Conservation (phyloP, 2,329 filamentous ascomycete species). For the Ascochyta viciae-villosae region DNA sequence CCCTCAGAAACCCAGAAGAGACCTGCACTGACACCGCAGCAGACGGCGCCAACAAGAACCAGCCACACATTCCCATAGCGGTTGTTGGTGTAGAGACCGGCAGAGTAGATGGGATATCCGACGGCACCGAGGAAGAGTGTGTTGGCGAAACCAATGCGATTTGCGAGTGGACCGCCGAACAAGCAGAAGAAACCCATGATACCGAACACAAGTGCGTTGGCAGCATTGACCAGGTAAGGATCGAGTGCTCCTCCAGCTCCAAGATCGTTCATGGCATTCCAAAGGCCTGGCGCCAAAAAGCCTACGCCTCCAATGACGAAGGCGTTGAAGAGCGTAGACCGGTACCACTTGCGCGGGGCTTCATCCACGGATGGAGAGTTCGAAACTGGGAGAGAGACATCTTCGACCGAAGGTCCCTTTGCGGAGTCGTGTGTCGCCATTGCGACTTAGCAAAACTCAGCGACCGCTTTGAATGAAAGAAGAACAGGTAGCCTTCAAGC, state of each 20-base stretch:
- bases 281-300: constrained; percentile 60
- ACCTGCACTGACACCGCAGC: constrained; percentile 58
- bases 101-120: constrained; percentile 58
- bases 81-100: constrained; percentile 57
- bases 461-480: not conserved
- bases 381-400: constrained; percentile 17
- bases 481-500: not conserved
- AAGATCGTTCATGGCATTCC: constrained; percentile 64
- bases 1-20: constrained; percentile 62
- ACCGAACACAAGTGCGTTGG: constrained; percentile 60
- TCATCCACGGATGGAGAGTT: constrained; percentile 13
- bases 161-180: constrained; percentile 58
- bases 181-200: constrained; percentile 57
- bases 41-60: constrained; percentile 57
- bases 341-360: constrained; percentile 53
- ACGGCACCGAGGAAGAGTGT: constrained; percentile 56
- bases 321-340: constrained; percentile 61
- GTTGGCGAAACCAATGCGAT: constrained; percentile 57
- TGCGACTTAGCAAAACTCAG: not conserved
- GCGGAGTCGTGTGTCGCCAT: constrained; percentile 16
- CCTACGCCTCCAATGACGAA: constrained; percentile 61
- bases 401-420: constrained; percentile 20
- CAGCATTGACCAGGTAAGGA: constrained; percentile 61
- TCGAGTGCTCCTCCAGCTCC: constrained; percentile 62
- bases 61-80: constrained; percentile 61